Percentiles rank a stretch among this genome's conserved stretches.
These are phyloP conservation scores for Cordyceps fumosorosea DNA, from an alignment of 2,329 filamentous ascomycete species.

Conservation along the genomic window DNA sequence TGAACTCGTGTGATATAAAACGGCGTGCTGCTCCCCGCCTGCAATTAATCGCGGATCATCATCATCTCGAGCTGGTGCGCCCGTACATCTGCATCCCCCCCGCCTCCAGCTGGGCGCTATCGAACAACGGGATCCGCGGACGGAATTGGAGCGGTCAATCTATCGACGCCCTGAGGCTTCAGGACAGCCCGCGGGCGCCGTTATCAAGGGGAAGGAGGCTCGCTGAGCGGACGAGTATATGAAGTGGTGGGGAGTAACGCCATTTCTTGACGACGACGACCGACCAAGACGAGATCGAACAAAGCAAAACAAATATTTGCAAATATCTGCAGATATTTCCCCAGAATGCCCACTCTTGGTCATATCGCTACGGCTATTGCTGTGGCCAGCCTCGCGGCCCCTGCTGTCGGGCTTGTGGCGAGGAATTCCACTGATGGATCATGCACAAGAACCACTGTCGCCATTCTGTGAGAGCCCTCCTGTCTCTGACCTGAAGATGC, in stretches of 20 bases:
- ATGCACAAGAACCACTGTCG: constrained; percentile 26
- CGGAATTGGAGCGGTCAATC: background rate
- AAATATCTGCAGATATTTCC: too few species aligned
- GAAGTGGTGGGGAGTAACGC: background rate
- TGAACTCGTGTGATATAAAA: too few species aligned
- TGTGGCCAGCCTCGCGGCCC: background rate
- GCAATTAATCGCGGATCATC: background rate
- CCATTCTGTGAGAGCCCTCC: constrained; percentile 21
- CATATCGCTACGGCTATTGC: background rate
- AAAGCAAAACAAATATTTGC: too few species aligned
- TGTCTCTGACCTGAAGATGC: background rate
- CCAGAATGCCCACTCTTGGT: background rate
- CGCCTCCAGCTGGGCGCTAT: background rate
- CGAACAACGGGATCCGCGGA: constrained; percentile 5
- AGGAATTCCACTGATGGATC: background rate
- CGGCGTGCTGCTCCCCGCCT: background rate
- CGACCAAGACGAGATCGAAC: background rate
- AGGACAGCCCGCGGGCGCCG: background rate
- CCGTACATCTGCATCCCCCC: background rate
- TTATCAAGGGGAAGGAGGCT: background rate
- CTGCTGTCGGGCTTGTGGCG: constrained; percentile 13
- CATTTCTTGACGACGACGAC: background rate
- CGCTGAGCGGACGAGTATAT: background rate
- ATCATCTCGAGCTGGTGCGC: too few species aligned
- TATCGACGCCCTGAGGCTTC: background rate